Base-by-base conservation (phyloP, 176 grass and related monocot genomes). In the Chrysopogon serrulatus region DNA sequence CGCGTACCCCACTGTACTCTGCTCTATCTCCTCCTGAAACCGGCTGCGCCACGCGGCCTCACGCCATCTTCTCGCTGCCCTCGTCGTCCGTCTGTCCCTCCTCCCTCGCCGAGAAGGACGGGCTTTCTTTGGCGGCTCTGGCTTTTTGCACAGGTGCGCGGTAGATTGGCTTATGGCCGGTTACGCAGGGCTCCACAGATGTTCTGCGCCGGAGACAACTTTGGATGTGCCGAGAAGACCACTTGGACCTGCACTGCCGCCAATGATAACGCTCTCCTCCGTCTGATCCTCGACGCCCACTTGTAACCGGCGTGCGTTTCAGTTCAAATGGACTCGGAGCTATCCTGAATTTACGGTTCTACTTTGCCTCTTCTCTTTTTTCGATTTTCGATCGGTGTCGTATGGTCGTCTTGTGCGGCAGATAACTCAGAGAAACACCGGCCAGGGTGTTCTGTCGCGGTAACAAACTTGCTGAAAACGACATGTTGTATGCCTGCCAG, bases 11-110 rank as follows among this genome's bases (percentile, higher is more conserved):
- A 10, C 41, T 3, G 1, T 36, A 1, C 19, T 27, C 43, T 67
- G 32, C 60, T 53, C 33, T 48, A 36, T 42, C 44, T 11, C 28
- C 36, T 41, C 19, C 64, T 30, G 8, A 39, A 63, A 48, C 54
- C n/a, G 40, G 53, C 30, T 27, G 80, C 54, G 68, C 86, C 86
- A 83, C 86, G 73, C 60, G 41, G 76, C n/a, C 39, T 45, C 39
- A 13, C 18, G 26, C 68, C n/a, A 71, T 36, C 64, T 42, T 62
- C 27, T 31, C 14, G 2, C n/a, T 21, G 39, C 27, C 9, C 17
- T 68, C 65, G 65, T 34, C 65, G 17, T 66, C 34, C n/a, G 34
- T 60, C 6, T 10, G 5, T 59, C 51, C 35, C 4, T 11, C 5
- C n/a, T n/a, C n/a, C n/a, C n/a, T n/a, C n/a, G n/a, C n/a, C 2